Base-by-base conservation (phyloP, 2,329 filamentous ascomycete genomes). In the Colletotrichum godetiae region DNA sequence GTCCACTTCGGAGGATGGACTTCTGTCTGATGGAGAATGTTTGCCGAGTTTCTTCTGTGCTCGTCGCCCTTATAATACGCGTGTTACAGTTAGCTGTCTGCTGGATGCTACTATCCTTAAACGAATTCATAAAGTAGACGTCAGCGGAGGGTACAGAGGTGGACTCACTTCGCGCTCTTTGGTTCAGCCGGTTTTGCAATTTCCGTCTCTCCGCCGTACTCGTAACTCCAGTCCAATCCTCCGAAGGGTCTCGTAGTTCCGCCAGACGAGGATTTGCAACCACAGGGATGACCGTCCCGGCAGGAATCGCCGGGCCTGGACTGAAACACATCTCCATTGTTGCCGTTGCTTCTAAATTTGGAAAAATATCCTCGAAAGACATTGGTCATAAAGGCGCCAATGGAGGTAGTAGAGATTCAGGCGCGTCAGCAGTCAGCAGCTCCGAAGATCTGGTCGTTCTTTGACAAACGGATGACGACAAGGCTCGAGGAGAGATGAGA, bases 191-290 rank as follows among this genome's bases (percentile, higher is more conserved):
- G 29, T 75, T 75, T 33, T 74, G 74, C 15, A 74, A 53, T 33
- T 66, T 75, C 5, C 72, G 66, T 15, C 71, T 76, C 67, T 78
- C 73, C 0, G 74, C 74, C 1, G 77, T 76, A 65, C 77, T 79
- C 4, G 76, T 79, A 8, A 80, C 76, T 6, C 81, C 81, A 1
- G 78, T 82, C 81, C 81, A 83, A 63, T 83, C 81, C 52, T 83
- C 80, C 29, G 58, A 60, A 15, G 57, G 62, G 35, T 69, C 57
- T n/a, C 57, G 52, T 12, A 75, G 8, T 31, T 73, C 65, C 27
- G 37, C 52, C 29, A 75, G 27, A 8, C 55, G 35, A 31, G 65
- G 60, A 63, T 72, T 72, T 5, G 63, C 31, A 42, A 58, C 22
- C n/a, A 72, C 59, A 6, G 65, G 59, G 31, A 72, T 72, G 13